phyloP scores from a whole-genome alignment of 345 rosid genomes.

The Eucalyptus curtisii region DNA sequence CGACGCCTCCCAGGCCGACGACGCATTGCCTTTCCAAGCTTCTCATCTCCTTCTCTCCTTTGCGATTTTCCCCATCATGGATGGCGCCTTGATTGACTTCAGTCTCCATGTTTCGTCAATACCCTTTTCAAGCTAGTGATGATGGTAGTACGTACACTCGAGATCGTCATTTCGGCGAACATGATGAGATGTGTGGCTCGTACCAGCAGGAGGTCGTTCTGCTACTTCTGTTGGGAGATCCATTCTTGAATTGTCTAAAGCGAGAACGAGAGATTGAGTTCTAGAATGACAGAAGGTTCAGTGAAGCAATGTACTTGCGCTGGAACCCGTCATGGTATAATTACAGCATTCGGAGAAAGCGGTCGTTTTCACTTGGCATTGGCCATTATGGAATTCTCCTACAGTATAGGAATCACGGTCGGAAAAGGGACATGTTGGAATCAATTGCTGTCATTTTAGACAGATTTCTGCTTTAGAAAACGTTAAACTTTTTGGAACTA shows the following conservation, averaged over 20 bases:
- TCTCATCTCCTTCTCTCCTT: constrained; percentile 46
- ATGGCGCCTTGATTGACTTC: too few relatives aligned
- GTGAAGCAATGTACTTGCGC: not conserved
- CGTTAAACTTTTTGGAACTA: not conserved
- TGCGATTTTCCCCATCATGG: too few relatives aligned
- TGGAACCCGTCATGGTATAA: not conserved
- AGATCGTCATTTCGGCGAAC: not conserved
- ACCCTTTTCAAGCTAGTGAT: not conserved
- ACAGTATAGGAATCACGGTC: not conserved
- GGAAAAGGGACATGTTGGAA: not conserved
- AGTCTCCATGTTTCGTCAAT: not conserved
- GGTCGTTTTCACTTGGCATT: too few relatives aligned
- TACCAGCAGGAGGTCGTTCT: not conserved
- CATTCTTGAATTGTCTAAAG: not conserved
- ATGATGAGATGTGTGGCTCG: not conserved
- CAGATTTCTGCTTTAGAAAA: not conserved
- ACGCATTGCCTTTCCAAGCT: constrained; percentile 56
- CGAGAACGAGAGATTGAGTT: not conserved
- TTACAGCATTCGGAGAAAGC: not conserved
- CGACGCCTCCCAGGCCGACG: constrained; percentile 14
- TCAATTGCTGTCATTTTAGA: too few relatives aligned
- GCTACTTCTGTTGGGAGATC: not conserved
- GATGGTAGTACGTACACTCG: not conserved
- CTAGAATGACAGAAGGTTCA: not conserved
- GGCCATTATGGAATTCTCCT: too few relatives aligned